Conservation (phyloP, 1,139 yeast genomes). For the Entelexis paramagnoliae region DNA sequence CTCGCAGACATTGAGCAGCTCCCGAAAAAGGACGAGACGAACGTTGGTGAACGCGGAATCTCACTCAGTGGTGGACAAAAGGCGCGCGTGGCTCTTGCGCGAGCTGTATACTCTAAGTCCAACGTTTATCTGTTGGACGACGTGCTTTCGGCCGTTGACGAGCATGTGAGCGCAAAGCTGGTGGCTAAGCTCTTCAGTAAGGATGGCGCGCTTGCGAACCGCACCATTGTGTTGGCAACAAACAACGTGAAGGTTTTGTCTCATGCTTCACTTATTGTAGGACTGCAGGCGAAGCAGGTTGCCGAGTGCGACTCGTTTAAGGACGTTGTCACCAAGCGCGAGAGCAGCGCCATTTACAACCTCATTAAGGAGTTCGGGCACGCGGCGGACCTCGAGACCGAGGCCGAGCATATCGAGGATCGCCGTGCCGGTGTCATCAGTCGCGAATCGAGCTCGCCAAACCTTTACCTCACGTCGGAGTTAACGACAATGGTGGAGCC, state of each 20-base stretch:
- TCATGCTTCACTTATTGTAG: constrained; percentile 51
- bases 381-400: constrained; percentile 23
- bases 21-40: constrained; percentile 74
- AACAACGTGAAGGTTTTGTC: constrained; percentile 66
- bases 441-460: constrained; percentile 3
- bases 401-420: constrained; percentile 19
- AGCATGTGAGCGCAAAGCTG: constrained; percentile 67
- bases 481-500: not conserved
- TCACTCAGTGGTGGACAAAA: constrained; percentile 87
- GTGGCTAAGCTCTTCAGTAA: constrained; percentile 50
- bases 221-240: constrained; percentile 69
- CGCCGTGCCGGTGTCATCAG: constrained; percentile 17
- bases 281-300: constrained; percentile 35
- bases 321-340: constrained; percentile 25
- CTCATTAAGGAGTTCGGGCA: constrained; percentile 33
- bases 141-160: constrained; percentile 72
- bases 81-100: constrained; percentile 73
- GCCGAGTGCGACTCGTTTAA: constrained; percentile 35
- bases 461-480: not conserved
- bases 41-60: constrained; percentile 86
- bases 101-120: constrained; percentile 80
- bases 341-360: constrained; percentile 25
- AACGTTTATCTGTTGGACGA: constrained; percentile 76
- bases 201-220: constrained; percentile 55
- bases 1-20: constrained; percentile 55